A percentile compares a stretch with the other conserved stretches of the same genome.
These are phyloP conservation scores for Trypanosoma cruzi DNA, from an alignment of 208 protist genomes.

Conservation along the genomic window DNA sequence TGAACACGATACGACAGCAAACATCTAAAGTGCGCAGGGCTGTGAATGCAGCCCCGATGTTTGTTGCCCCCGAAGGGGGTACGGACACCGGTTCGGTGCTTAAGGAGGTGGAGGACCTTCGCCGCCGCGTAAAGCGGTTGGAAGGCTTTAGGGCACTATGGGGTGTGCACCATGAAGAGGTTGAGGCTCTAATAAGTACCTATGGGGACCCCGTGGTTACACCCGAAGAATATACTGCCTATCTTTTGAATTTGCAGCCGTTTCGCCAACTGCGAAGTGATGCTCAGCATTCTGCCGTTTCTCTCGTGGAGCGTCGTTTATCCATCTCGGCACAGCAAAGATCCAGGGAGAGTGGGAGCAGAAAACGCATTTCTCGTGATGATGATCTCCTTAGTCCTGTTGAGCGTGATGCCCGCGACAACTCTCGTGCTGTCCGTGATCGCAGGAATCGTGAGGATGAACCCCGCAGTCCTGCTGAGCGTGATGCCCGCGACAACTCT, in stretches of 20 bases:
- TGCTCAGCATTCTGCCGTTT: slow-evolving; percentile 34
- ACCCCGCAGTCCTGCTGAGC: background rate
- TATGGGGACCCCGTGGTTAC: slow-evolving; percentile 82
- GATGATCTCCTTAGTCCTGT: too few relatives aligned
- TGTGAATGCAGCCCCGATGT: background rate
- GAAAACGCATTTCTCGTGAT: slow-evolving; percentile 5
- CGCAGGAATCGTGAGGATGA: slow-evolving; percentile 5
- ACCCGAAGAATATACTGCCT: slow-evolving; percentile 76
- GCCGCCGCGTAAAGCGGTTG: slow-evolving; percentile 49
- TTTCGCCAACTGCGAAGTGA: slow-evolving; percentile 74
- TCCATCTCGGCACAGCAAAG: slow-evolving; percentile 1
- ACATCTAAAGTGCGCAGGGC: slow-evolving; percentile 31
- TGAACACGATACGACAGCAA: slow-evolving; percentile 54
- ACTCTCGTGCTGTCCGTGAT: background rate
- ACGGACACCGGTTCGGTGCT: background rate
- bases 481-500: slow-evolving; percentile 5
- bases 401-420: background rate
- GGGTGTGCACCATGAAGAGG: slow-evolving; percentile 63
- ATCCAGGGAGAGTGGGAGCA: background rate
- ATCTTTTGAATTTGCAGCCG: slow-evolving; percentile 65
- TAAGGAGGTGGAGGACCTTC: slow-evolving; percentile 33
- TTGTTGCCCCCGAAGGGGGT: background rate
- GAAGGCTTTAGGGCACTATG: slow-evolving; percentile 79
- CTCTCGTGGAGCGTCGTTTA: slow-evolving; percentile 10
- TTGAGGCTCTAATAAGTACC: slow-evolving; percentile 61